phyloP scores from a whole-genome alignment of 345 rosid species.

The Salix caprea region DNA sequence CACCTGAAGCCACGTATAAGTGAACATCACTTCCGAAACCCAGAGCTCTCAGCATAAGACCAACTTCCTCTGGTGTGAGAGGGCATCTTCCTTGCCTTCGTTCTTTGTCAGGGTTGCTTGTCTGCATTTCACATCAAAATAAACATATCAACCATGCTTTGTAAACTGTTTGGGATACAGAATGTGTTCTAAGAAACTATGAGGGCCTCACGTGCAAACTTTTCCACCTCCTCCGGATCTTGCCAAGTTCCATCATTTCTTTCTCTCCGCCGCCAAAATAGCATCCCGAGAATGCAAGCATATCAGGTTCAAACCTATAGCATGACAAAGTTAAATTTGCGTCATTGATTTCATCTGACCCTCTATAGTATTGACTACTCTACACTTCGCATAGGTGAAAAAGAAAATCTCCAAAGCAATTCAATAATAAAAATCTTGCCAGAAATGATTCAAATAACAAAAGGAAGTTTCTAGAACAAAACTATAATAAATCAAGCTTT shows the following conservation, averaged over 20 bases:
- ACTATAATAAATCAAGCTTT: background rate
- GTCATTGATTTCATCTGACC: background rate
- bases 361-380: background rate
- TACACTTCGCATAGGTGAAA: background rate
- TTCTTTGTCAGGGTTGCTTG: constrained; percentile 69
- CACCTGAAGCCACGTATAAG: constrained; percentile 88
- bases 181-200: background rate
- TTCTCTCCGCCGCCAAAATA: constrained; percentile 85
- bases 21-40: constrained; percentile 83
- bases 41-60: constrained; percentile 82
- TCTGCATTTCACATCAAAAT: constrained; percentile 36
- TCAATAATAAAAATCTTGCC: background rate
- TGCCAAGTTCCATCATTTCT: constrained; percentile 69
- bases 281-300: constrained; percentile 97
- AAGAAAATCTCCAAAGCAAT: background rate
- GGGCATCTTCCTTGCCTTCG: constrained; percentile 85
- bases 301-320: constrained; percentile 90
- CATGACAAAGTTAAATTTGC: constrained; percentile 1
- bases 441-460: background rate
- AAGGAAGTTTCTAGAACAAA: background rate
- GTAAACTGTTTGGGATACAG: background rate
- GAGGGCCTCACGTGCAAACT: constrained; percentile 57
- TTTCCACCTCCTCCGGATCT: constrained; percentile 83
- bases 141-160: background rate
- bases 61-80: constrained; percentile 85